Percentiles rank a stretch among this genome's conserved stretches.
Conservation (phyloP, 2,329 filamentous ascomycete genomes). For the Talaromyces rugulosus region DNA sequence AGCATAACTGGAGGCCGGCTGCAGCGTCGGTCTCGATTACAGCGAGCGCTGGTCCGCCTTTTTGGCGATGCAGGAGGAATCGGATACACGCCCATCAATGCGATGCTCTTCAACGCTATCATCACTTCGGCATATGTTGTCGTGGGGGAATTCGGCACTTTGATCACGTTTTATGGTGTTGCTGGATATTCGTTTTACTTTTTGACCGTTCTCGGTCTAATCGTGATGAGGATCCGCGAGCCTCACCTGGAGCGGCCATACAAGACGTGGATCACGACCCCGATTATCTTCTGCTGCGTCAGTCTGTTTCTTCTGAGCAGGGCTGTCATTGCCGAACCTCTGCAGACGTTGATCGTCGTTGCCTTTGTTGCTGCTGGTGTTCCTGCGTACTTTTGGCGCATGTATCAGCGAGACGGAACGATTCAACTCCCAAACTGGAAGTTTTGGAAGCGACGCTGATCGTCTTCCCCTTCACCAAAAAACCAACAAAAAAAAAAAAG, state of each 20-base stretch:
- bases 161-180: conserved; percentile 96
- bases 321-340: conserved; percentile 82
- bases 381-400: conserved; percentile 83
- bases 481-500: background rate
- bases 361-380: conserved; percentile 79
- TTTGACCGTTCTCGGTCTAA: conserved; percentile 85
- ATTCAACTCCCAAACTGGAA: conserved; percentile 34
- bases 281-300: conserved; percentile 97
- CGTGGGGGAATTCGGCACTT: conserved; percentile 83
- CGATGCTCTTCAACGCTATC: conserved; percentile 73
- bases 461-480: background rate
- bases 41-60: conserved; percentile 56
- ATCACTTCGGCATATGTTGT: conserved; percentile 74
- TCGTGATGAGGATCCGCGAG: conserved; percentile 82
- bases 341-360: conserved; percentile 85
- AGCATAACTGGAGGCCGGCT: conserved; percentile 30
- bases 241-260: conserved; percentile 87
- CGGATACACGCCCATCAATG: conserved; percentile 91
- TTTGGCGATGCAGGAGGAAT: conserved; percentile 74
- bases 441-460: conserved; percentile 39
- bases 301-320: conserved; percentile 85
- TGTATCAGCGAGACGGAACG: conserved; percentile 59
- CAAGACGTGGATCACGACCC: conserved; percentile 92
- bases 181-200: conserved; percentile 98
- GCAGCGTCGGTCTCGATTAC: conserved; percentile 51